Evolutionary conservation across 2,329 filamentous ascomycete genomes (phyloP).

Genomic region (Lojkania enalia): DNA sequence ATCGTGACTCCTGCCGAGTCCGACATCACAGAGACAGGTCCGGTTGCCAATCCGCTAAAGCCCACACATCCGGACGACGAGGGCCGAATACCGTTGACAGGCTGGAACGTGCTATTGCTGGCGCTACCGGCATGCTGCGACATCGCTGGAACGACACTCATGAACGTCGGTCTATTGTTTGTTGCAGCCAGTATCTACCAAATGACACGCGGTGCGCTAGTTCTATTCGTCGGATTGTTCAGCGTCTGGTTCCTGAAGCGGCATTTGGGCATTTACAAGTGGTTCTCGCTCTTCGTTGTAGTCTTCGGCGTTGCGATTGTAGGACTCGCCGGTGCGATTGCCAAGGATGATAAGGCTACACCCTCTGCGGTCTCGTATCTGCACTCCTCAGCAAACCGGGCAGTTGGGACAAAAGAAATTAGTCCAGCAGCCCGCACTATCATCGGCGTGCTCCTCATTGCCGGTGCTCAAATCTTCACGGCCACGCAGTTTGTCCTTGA

Average conservation of each 20-base stretch:
- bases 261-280: constrained; percentile 84
- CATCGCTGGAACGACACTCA: constrained; percentile 91
- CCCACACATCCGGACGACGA: constrained; percentile 54
- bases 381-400: constrained; percentile 30
- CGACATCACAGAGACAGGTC: constrained; percentile 49
- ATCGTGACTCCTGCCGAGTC: constrained; percentile 45
- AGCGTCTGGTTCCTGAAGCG: constrained; percentile 87
- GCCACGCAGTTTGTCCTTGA: constrained; percentile 95
- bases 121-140: constrained; percentile 89
- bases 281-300: constrained; percentile 84
- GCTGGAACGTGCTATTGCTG: constrained; percentile 73
- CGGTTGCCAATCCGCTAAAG: constrained; percentile 57
- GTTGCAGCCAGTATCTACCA: constrained; percentile 97
- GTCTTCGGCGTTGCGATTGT: constrained; percentile 87
- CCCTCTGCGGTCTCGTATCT: constrained; percentile 16
- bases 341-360: constrained; percentile 64
- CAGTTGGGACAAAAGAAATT: constrained; percentile 24
- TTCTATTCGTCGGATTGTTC: constrained; percentile 94
- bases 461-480: constrained; percentile 93
- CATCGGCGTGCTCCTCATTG: constrained; percentile 86
- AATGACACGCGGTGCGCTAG: constrained; percentile 94
- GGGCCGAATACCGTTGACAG: constrained; percentile 64
- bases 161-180: constrained; percentile 94
- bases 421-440: constrained; percentile 69
- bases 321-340: constrained; percentile 83